These are phyloP conservation scores for Rozella allomycis DNA, from an alignment of 371 early-diverging fungal species.

Conservation along the genomic window DNA sequence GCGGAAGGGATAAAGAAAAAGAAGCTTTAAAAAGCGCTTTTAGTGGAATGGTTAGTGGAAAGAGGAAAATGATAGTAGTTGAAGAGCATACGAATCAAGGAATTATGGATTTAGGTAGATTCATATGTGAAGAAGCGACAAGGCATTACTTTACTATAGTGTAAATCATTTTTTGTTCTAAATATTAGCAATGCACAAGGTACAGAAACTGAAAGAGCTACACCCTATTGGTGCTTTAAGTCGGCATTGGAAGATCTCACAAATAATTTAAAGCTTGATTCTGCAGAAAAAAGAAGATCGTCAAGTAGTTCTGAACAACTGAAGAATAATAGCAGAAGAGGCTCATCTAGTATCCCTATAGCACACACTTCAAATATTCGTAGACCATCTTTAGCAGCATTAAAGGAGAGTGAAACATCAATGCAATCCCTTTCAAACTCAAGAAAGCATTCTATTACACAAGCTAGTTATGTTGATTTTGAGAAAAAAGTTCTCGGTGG, in stretches of 20 bases:
- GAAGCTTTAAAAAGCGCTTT: conserved; percentile 3
- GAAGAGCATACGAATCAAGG: conserved; percentile 26
- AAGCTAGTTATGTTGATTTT: too few species aligned
- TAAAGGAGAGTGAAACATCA: too few species aligned
- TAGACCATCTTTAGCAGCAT: too few species aligned
- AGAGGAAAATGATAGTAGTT: conserved; percentile 7
- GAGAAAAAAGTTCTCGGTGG: conserved; percentile 1
- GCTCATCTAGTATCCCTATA: conserved; percentile 1
- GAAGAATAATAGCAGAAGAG: conserved; percentile 4
- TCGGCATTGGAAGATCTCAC: conserved; percentile 13
- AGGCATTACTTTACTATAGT: conserved; percentile 7
- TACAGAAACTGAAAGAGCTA: conserved; percentile 17
- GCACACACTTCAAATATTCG: too few species aligned
- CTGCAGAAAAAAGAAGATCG: background rate
- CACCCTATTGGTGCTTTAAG: conserved; percentile 15
- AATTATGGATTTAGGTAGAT: conserved; percentile 13
- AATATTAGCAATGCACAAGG: conserved; percentile 7
- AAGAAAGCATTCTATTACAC: too few species aligned
- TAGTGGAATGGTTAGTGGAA: conserved; percentile 3
- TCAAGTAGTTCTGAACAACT: background rate
- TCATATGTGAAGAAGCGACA: conserved; percentile 6
- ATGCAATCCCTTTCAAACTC: too few species aligned
- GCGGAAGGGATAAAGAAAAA: conserved; percentile 15
- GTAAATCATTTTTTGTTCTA: conserved; percentile 5
- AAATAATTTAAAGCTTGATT: background rate